Base-by-base conservation (phyloP, 768 basidiomycete species). In the Imleria badia region DNA sequence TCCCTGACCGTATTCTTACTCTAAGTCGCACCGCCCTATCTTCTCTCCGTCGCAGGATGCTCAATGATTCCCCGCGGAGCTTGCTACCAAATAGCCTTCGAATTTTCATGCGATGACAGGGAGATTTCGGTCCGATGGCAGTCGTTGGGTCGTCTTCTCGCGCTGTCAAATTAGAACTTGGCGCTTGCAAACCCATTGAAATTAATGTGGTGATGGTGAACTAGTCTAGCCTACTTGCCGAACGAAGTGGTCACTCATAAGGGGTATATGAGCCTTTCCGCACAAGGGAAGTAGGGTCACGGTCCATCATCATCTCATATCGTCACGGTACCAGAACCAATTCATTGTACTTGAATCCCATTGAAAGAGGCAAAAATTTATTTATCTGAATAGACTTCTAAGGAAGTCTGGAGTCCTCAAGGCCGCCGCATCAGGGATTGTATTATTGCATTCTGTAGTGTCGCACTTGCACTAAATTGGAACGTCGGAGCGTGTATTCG, bases 401-500 rank as follows among this genome's bases (percentile, higher is more conserved):
- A n/a, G n/a, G n/a, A n/a, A n/a, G n/a, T n/a, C n/a, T n/a, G n/a
- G n/a, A n/a, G n/a, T n/a, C n/a, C n/a, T n/a, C n/a, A n/a, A n/a
- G n/a, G n/a, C n/a, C n/a, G n/a, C n/a, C n/a, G n/a, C 29, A 33
- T 20, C 35, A 4, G 26, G 19, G 31, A 41, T 39, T 29, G 15
- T 26, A 26, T 23, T 30, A 15, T 45, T 22, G 30, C 26, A 26
- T 26, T 26, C 26, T 26, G 26, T 26, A 6, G 26, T 26, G 26
- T 26, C 3, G 26, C 36, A 26, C 26, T 20, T 48, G 49, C 4
- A 57, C 36, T 38, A 13, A 38, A 47, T 30, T 26, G 15, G 46
- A n/a, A 61, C 59, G 56, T 55, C 13, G 30, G 10, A 51, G 54
- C 34, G 52, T 64, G 62, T 67, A 64, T 67, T 65, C 52, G 56